phyloP scores from a whole-genome alignment of 2,329 filamentous ascomycete genomes.

The Coniochaeta hoffmannii region DNA sequence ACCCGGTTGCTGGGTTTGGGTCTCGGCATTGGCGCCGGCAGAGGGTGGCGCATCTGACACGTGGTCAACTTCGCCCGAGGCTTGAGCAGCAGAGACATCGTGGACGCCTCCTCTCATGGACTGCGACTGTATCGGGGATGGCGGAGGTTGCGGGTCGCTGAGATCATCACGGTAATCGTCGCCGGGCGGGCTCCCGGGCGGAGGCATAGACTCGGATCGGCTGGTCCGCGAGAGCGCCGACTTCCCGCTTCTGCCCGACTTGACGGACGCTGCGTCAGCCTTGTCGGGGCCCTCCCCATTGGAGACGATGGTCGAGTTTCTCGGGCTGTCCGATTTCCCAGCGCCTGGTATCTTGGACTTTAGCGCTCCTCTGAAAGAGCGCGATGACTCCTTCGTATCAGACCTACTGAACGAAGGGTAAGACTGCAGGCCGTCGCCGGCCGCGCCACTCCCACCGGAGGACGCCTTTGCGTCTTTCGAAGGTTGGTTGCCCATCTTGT shows the following conservation, averaged over 20 bases:
- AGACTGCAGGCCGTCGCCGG: slow-evolving; percentile 59
- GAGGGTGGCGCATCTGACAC: slow-evolving; percentile 86
- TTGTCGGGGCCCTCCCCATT: slow-evolving; percentile 58
- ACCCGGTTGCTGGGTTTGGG: slow-evolving; percentile 61
- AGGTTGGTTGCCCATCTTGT: slow-evolving; percentile 66
- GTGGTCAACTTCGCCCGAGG: slow-evolving; percentile 84
- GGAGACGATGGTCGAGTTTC: slow-evolving; percentile 62
- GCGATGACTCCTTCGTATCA: slow-evolving; percentile 86
- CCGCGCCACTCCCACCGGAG: slow-evolving; percentile 20
- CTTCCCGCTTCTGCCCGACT: slow-evolving; percentile 57
- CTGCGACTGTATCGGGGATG: slow-evolving; percentile 78
- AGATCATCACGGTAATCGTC: slow-evolving; percentile 34
- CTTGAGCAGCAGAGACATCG: slow-evolving; percentile 73
- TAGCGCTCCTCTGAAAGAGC: slow-evolving; percentile 70
- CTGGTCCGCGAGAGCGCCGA: slow-evolving; percentile 37
- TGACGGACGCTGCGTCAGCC: slow-evolving; percentile 68
- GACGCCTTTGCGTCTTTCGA: slow-evolving; percentile 54
- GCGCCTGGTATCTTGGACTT: slow-evolving; percentile 81
- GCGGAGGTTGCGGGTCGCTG: slow-evolving; percentile 56
- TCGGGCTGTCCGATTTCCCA: slow-evolving; percentile 70
- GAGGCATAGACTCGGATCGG: slow-evolving; percentile 34
- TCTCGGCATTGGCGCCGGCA: slow-evolving; percentile 50
- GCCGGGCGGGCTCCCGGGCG: slow-evolving; percentile 32
- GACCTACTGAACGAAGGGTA: slow-evolving; percentile 89
- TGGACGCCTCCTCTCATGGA: slow-evolving; percentile 67